phyloP scores from a whole-genome alignment of 225 moss, liverwort and hornwort genomes.

The Bryoerythrophyllum caledonicum region DNA sequence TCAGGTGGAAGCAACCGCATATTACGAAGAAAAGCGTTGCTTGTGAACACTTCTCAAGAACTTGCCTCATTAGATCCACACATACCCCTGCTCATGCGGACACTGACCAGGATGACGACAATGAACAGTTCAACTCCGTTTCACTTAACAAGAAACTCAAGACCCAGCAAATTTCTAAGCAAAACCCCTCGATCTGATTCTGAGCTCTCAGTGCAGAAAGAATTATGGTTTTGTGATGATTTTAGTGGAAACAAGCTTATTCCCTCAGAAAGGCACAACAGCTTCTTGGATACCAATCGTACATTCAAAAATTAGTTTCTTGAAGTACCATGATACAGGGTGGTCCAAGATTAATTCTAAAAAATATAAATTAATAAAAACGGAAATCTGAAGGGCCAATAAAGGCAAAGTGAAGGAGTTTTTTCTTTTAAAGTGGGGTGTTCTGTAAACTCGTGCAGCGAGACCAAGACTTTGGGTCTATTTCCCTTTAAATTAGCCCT shows the following conservation, averaged over 20 bases:
- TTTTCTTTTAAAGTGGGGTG: no score
- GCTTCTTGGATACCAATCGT: neutral
- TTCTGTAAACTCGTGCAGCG: no score
- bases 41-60: conserved; percentile 12
- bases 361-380: no score
- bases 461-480: no score
- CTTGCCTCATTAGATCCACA: conserved; percentile 37
- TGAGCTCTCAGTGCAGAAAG: conserved; percentile 2
- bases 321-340: no score
- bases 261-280: neutral
- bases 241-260: neutral
- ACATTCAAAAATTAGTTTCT: neutral
- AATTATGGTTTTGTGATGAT: neutral
- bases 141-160: conserved; percentile 30
- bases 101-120: conserved; percentile 1
- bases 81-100: neutral
- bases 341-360: no score
- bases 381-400: no score
- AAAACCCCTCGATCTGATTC: conserved; percentile 38
- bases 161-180: conserved; percentile 10
- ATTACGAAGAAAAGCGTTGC: neutral
- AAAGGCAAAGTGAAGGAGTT: no score
- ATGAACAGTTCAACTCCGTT: neutral
- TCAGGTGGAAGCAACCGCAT: conserved; percentile 37
- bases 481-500: no score